A percentile compares a stretch with the other conserved stretches of the same genome.
Conservation (phyloP, 1,284 basidiomycete genomes). For the Ceratobasidium theobromae region DNA sequence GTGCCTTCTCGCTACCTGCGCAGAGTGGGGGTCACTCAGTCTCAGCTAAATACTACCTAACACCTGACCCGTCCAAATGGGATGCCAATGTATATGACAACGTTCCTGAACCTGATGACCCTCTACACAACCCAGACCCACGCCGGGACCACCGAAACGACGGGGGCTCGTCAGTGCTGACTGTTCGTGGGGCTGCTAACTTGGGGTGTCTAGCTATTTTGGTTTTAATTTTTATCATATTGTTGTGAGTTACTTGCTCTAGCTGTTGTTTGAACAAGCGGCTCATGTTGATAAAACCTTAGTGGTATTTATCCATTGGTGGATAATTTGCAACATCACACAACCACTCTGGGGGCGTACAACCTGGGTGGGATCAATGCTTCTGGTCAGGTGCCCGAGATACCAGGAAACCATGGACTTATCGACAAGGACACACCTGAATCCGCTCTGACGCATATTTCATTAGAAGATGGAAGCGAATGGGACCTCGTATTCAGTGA, state of each 20-base stretch:
- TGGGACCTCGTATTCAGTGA: constrained; percentile 89
- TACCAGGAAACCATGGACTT: constrained; percentile 41
- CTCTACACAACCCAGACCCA: constrained; percentile 36
- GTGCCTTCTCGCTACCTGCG: not conserved
- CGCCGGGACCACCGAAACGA: constrained; percentile 37
- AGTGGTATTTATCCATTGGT: constrained; percentile 33
- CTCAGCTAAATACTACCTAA: constrained; percentile 31
- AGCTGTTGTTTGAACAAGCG: not conserved
- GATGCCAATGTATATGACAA: constrained; percentile 28
- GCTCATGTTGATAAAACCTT: too few species aligned
- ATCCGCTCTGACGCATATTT: constrained; percentile 54
- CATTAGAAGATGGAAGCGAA: constrained; percentile 58
- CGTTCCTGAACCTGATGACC: constrained; percentile 34
- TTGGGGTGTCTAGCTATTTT: constrained; percentile 36
- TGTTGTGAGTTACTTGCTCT: constrained; percentile 34
- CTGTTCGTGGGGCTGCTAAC: constrained; percentile 36
- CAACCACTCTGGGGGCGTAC: constrained; percentile 40
- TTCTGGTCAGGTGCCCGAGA: constrained; percentile 49
- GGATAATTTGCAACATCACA: not conserved
- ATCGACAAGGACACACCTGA: constrained; percentile 72
- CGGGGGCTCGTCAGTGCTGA: constrained; percentile 34
- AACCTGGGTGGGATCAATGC: constrained; percentile 46
- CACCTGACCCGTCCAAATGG: constrained; percentile 36
- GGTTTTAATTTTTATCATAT: constrained; percentile 13
- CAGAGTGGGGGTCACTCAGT: not conserved